Evolutionary conservation across 768 basidiomycete genomes (phyloP).

Genomic region (Imleria badia): DNA sequence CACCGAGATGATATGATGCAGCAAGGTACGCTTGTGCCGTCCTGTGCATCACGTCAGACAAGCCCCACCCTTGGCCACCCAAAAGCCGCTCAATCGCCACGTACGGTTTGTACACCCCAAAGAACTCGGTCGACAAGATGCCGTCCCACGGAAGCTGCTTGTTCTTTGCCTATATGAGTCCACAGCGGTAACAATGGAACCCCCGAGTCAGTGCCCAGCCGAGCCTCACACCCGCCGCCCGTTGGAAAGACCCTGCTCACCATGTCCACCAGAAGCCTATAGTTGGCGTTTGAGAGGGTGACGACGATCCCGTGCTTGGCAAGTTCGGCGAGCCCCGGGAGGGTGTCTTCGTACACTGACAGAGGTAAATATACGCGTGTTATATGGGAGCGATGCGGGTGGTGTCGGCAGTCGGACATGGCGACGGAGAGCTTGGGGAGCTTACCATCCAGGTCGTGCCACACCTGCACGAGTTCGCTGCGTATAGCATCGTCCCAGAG

Average conservation of each 20-base stretch:
- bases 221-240: too few relatives aligned
- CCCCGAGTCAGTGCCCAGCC: too few relatives aligned
- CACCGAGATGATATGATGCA: slow-evolving; percentile 46
- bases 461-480: slow-evolving; percentile 45
- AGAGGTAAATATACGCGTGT: too few relatives aligned
- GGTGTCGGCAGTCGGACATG: too few relatives aligned
- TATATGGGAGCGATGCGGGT: too few relatives aligned
- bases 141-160: slow-evolving; percentile 64
- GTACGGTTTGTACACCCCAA: slow-evolving; percentile 65
- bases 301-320: slow-evolving; percentile 52
- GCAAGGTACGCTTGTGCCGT: slow-evolving; percentile 48
- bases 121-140: slow-evolving; percentile 59
- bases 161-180: slow-evolving; percentile 51
- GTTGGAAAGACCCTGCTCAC: slow-evolving; percentile 27
- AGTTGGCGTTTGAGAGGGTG: slow-evolving; percentile 64
- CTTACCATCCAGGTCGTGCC: slow-evolving; percentile 61
- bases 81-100: slow-evolving; percentile 16
- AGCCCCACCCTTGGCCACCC: too few relatives aligned
- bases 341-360: slow-evolving; percentile 58
- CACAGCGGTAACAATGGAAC: too few relatives aligned
- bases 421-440: neutral
- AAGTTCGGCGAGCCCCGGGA: slow-evolving; percentile 47
- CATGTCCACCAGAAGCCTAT: slow-evolving; percentile 61
- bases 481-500: slow-evolving; percentile 46
- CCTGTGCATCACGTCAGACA: slow-evolving; percentile 25